Evolutionary conservation across 768 basidiomycete genomes (phyloP), one percentile per base, ranked within the genome.

Genomic region (Pulveroboletus frians): DNA sequence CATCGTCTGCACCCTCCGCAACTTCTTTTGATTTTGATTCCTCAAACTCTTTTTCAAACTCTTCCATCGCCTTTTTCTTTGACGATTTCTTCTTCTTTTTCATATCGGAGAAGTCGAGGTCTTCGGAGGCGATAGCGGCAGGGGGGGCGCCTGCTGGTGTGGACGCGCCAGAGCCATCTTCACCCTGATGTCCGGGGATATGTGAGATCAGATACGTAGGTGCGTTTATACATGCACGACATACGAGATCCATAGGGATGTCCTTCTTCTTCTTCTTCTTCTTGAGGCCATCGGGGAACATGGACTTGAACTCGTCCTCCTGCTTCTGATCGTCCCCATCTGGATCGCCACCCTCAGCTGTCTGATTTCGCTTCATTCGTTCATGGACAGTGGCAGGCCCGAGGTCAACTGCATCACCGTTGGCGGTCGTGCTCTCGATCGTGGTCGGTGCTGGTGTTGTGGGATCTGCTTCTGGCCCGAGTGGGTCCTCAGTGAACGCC

Each of bases 221-320:
- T 7, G 38, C 4, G 26, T 40, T 13, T n/a, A 31, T 13, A 9
- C 39, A 15, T 5, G 3, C 13, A 39, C 2, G 23, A 73, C 85
- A 55, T 64, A 87, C 87, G 51, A 89, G 70, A 68, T 90, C 87
- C 65, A 89, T 76, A 5, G 88, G 88, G 50, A 92, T 88, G 49
- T 91, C 90, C 67, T 90, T 92, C 76, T 87, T 90, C 75, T 92
- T 92, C 73, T 91, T 92, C 69, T 91, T 92, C 78, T 87, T 92
- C 78, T 89, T 92, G 65, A 90, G 63, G 64, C 89, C 90, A 3
- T 85, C 88, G 14, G 66, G 67, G 62, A 92, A 92, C 84, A 91
- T 88, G 39, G 85, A 77, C 65, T 87, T 86, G 67, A 82, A 75
- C 32, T 90, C 84, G 27, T 90, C 88, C 1, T 84, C 85, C 57